A percentile compares a stretch with the other conserved stretches of the same genome.
phyloP scores from a whole-genome alignment of 805 yeast genomes.

The Danielia oregonensis region DNA sequence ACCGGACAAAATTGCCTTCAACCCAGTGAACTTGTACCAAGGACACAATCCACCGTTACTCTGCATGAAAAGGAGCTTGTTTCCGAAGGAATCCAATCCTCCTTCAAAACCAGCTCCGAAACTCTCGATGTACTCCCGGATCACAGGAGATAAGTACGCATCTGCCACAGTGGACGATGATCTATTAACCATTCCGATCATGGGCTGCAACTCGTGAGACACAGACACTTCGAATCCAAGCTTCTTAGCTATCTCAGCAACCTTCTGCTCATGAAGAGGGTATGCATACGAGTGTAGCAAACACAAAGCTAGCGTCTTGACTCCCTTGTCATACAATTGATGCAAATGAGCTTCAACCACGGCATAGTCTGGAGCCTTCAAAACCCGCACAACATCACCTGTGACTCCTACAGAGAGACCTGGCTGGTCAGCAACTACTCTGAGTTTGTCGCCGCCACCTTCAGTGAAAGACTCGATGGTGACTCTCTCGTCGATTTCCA shows the following conservation, averaged over 20 bases:
- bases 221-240: slow-evolving; percentile 39
- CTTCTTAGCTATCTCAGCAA: slow-evolving; percentile 32
- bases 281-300: slow-evolving; percentile 39
- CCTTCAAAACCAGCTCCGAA: slow-evolving; percentile 41
- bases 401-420: slow-evolving; percentile 35
- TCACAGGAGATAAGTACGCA: slow-evolving; percentile 41
- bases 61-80: slow-evolving; percentile 82
- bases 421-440: slow-evolving; percentile 18
- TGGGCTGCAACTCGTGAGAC: slow-evolving; percentile 39
- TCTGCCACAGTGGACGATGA: slow-evolving; percentile 43
- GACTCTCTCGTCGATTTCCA: slow-evolving; percentile 87
- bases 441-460: slow-evolving; percentile 8
- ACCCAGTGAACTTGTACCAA: slow-evolving; percentile 78
- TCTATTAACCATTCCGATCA: slow-evolving; percentile 42
- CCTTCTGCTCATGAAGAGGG: slow-evolving; percentile 34
- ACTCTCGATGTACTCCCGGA: slow-evolving; percentile 29
- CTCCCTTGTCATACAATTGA: slow-evolving; percentile 19
- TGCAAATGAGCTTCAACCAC: slow-evolving; percentile 21
- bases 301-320: slow-evolving; percentile 28
- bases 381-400: slow-evolving; percentile 30
- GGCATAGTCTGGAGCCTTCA: slow-evolving; percentile 28
- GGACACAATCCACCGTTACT: slow-evolving; percentile 94
- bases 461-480: slow-evolving; percentile 49
- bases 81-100: slow-evolving; percentile 41
- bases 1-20: slow-evolving; percentile 85